Evolutionary conservation across 306 rosid species (phyloP), one percentile per base, ranked within the genome.

Genomic region (Astragalus glycyphyllos): DNA sequence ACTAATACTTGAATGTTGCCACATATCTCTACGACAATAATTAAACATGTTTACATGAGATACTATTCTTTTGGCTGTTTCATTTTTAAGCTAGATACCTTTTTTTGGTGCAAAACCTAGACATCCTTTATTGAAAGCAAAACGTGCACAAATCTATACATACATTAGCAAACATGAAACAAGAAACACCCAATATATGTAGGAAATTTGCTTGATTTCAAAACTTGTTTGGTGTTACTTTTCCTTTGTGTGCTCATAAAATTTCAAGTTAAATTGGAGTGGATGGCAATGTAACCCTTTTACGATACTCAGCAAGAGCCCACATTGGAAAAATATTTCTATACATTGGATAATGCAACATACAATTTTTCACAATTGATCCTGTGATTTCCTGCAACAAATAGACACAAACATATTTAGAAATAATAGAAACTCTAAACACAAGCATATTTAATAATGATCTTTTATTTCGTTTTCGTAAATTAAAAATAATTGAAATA

Each of bases 251-350:
- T 61, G 51, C 42, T 42, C 16, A 5, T 3, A 49, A 9, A 11
- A 29, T 50, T 77, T 56, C 6, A 45, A 54, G 31, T 71, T 78
- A 65, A 65, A 65, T 41, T 3, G 6, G 9, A 11, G 29, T 32
- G 29, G 86, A 81, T 49, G 86, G 88, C 79, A 90, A 77, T 1
- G 88, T 78, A 68, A 86, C 83, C 12, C 80, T 76, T 13, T 73
- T 83, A 5, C 97, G 79, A 77, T 91, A 88, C 69, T 91, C 96
- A 41, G 86, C 96, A 1, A 88, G 79, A 58, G 88, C 96, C 92
- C 91, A 86, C 74, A 91, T 8, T 1, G 96, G 97, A 59, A 66
- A 91, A 13, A 85, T 87, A 71, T 85, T 84, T 70, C 96, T 85
- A n/a, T 86, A 85, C 78, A 89, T 83, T 53, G 97, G 86, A 5